phyloP scores from a whole-genome alignment of 352 stramenopile genomes.

The Phytopythium montanum region DNA sequence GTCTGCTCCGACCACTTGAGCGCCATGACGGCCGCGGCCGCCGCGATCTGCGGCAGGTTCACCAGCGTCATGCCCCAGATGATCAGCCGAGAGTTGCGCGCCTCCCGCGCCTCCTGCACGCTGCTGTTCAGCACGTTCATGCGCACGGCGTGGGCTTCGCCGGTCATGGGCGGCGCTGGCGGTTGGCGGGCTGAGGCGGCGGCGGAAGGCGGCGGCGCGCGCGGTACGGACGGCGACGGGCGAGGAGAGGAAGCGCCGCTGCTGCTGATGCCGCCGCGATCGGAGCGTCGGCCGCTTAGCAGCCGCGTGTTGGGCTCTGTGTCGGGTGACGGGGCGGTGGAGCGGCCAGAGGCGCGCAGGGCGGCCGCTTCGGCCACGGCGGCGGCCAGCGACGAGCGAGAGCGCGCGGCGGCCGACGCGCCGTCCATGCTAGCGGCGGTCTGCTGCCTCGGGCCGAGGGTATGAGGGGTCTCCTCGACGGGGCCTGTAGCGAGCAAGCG shows the following conservation, averaged over 20 bases:
- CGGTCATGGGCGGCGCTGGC: conserved; percentile 17
- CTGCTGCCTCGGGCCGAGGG: no score
- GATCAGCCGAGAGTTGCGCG: conserved; percentile 74
- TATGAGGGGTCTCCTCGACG: no score
- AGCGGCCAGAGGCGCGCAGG: neutral
- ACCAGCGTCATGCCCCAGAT: conserved; percentile 77
- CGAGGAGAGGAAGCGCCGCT: neutral
- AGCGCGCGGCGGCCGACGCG: neutral
- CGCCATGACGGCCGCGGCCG: conserved; percentile 48
- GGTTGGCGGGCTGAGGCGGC: neutral
- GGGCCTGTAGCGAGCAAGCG: no score
- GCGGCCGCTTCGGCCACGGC: conserved; percentile 2
- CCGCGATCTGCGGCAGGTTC: conserved; percentile 73
- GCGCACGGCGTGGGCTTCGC: conserved; percentile 76
- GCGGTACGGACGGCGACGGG: neutral
- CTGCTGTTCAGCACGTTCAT: conserved; percentile 84
- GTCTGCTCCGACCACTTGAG: conserved; percentile 68
- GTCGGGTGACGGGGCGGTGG: neutral
- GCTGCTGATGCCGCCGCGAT: no score
- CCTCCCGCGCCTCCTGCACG: conserved; percentile 74
- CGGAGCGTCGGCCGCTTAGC: neutral
- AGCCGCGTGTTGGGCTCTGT: conserved; percentile 1
- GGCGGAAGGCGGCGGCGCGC: neutral
- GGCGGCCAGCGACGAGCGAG: conserved; percentile 3
- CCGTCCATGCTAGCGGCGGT: neutral